Base-by-base conservation (phyloP, 1,139 yeast species). In the Sugiyamaella sp. region DNA sequence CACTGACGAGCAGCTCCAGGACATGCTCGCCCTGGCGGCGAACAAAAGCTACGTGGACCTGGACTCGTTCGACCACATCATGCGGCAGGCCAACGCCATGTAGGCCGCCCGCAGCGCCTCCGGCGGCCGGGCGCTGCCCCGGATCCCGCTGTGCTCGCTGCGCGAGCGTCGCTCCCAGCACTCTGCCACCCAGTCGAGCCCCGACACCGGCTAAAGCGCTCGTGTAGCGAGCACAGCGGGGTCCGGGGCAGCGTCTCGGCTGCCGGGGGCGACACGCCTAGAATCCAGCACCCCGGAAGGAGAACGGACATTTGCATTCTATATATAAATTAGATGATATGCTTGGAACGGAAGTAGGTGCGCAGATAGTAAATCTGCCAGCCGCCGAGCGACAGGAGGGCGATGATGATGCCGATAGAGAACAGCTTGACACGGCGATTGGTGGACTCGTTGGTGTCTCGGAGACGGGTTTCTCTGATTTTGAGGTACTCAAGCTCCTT, bases 381-480 rank as follows among this genome's bases (percentile, higher is more conserved):
- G 45, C 79, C 84, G 45, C 97, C 97, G 63, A 93, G 82, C 24
- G 84, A 83, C 52, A 90, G 68, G 70, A 93, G 80, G 33, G 90
- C 77, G 40, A 85, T 29, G 58, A 90, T 78, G 59, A 89, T 82
- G 41, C 84, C 68, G 45, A 87, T 64, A 27, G 96, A 88, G 71
- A 93, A 93, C 74, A 85, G 82, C 75, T 89, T 86, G 59, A 91
- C 97, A 33, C 79, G 70, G 58, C 84, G 76, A 71, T 87, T 87
- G 55, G 99, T 93, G 49, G 95, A 85, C 75, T 93, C 99, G 73
- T 93, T 93, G 54, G 99, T 93, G 71, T 93, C 95, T 78, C 99
- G 86, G 75, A 93, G 80, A 71, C 89, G 81, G 71, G 85, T 93
- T 74, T 93, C 99, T 75, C 99, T 87, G 57, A 74, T 74, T 69